Evolutionary conservation across 352 stramenopile genomes (phyloP), one percentile per base, ranked within the genome.

Genomic region (Globisporangium polare): DNA sequence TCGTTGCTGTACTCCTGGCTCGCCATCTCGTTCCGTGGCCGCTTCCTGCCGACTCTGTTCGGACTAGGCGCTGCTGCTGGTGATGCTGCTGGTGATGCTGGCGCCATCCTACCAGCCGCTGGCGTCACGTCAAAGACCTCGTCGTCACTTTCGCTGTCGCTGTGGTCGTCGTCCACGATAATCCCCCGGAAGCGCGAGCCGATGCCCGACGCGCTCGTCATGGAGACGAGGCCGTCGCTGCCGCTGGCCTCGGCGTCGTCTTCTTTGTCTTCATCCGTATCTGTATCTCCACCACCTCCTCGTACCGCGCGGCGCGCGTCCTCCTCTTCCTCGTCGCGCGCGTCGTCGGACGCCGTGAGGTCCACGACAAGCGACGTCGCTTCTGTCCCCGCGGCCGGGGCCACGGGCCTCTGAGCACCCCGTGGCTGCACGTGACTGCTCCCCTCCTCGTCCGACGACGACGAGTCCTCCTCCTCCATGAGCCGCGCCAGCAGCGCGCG

Each of bases 381-480:
- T 27, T 5, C 42, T 26, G 57, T 27, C 22, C 3, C 39, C 37
- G 33, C 35, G 4, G 35, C 17, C 12, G 47, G 5, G 5, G 22
- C 45, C 20, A 55, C 20, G 8, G n/a, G 31, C 33, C 39, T 45
- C 13, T 45, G 37, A 0, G 37, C 37, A 18, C 7, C 29, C 29
- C 17, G 57, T 20, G 5, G 35, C 37, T n/a, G 59, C 37, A 49
- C 29, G 35, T 22, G 33, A 26, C 13, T 54, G 57, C 15, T 56
- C 12, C 20, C 54, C 18, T 60, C 52, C 13, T 58, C 54, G 33
- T 63, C 57, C 17, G 57, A 63, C 1, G 52, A 58, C 2, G 52
- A 58, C 22, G 75, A 61, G n/a, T 80, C 72, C 12, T 77, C 64
- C 26, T 68, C 67, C 26, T 58, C 60, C 41, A 51, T 43, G 26